Percentiles rank a stretch among this genome's conserved stretches.
These are phyloP conservation scores for Nemania sp. DNA, from an alignment of 2,329 filamentous ascomycete genomes.

Conservation along the genomic window DNA sequence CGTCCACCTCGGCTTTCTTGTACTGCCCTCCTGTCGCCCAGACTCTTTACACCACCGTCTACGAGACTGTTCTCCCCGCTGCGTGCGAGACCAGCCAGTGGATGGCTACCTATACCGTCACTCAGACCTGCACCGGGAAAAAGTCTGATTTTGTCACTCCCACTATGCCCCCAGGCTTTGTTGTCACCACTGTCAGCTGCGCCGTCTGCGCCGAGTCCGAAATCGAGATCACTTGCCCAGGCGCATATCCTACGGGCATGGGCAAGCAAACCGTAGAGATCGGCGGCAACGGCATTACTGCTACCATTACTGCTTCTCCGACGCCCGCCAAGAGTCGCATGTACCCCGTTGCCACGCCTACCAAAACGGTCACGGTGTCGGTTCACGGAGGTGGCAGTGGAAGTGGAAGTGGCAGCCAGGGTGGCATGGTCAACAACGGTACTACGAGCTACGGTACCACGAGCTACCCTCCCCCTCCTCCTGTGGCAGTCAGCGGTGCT, in stretches of 20 bases:
- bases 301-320: constrained; percentile 31
- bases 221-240: constrained; percentile 45
- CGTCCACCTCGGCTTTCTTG: constrained; percentile 38
- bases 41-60: constrained; percentile 45
- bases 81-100: constrained; percentile 46
- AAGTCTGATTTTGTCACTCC: constrained; percentile 38
- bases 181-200: constrained; percentile 45
- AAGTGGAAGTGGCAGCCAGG: too few species aligned
- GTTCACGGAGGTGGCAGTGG: not conserved
- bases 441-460: constrained; percentile 23
- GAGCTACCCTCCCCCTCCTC: too few species aligned
- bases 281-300: constrained; percentile 45
- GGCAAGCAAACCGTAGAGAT: constrained; percentile 37
- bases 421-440: constrained; percentile 26
- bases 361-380: not conserved
- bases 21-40: constrained; percentile 38
- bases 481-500: constrained; percentile 29
- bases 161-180: constrained; percentile 45
- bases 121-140: constrained; percentile 43
- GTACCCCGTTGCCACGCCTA: constrained; percentile 3
- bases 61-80: constrained; percentile 44
- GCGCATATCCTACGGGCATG: constrained; percentile 39
- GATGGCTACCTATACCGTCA: constrained; percentile 49
- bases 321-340: constrained; percentile 20
- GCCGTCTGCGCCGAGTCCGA: constrained; percentile 40